These are phyloP conservation scores for Colletotrichum gloeosporioides DNA, from an alignment of 2,329 filamentous ascomycete genomes.

Conservation along the genomic window DNA sequence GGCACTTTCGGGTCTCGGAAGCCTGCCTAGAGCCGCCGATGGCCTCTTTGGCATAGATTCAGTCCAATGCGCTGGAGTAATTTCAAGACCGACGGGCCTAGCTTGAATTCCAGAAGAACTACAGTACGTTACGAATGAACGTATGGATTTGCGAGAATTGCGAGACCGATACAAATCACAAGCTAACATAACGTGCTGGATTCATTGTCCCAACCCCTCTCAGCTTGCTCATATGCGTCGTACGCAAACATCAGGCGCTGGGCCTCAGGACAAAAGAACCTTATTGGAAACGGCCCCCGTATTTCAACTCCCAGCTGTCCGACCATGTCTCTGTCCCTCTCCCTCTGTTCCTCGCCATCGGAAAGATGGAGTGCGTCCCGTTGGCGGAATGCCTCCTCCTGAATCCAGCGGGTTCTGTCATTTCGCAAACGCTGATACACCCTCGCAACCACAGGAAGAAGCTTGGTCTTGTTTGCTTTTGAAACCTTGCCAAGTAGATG, in stretches of 20 bases:
- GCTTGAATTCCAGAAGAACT: background rate
- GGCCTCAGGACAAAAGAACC: constrained; percentile 8
- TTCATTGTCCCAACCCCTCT: constrained; percentile 21
- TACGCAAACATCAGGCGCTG: constrained; percentile 5
- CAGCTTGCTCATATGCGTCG: constrained; percentile 12
- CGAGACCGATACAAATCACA: background rate
- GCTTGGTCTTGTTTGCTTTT: background rate
- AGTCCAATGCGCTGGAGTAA: background rate
- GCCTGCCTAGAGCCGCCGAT: background rate
- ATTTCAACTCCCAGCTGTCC: background rate
- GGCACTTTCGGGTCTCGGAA: background rate
- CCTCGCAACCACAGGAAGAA: background rate
- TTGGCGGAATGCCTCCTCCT: constrained; percentile 7
- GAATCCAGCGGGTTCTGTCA: constrained; percentile 1
- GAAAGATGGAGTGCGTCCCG: constrained; percentile 1
- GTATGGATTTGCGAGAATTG: background rate
- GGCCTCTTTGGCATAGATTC: background rate
- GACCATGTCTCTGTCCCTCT: background rate
- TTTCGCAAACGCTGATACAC: constrained; percentile 9
- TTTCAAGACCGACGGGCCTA: background rate
- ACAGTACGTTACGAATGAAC: background rate
- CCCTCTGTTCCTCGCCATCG: constrained; percentile 1
- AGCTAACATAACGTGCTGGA: background rate
- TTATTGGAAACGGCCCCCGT: background rate
- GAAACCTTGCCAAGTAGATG: background rate